These are phyloP conservation scores for Calonectria pteridis DNA, from an alignment of 2,329 filamentous ascomycete genomes.

Conservation along the genomic window DNA sequence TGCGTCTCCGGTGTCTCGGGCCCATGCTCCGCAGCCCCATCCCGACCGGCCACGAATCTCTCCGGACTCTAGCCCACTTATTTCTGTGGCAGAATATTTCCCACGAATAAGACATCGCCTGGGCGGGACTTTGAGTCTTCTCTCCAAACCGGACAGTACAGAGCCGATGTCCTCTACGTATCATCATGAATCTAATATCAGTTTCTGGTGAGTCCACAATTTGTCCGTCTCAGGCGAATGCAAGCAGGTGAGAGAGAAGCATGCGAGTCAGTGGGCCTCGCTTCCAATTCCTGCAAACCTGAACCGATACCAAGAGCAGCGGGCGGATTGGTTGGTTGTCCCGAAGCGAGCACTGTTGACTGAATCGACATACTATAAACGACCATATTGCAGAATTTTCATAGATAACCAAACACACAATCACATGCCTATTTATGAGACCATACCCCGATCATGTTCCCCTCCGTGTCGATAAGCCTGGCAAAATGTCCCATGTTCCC, in stretches of 20 bases:
- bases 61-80: conserved; percentile 16
- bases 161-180: conserved; percentile 13
- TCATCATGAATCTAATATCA: conserved; percentile 23
- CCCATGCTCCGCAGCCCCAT: conserved; percentile 22
- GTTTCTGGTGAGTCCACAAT: conserved; percentile 18
- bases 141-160: conserved; percentile 20
- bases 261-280: not conserved
- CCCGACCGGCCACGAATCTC: conserved; percentile 17
- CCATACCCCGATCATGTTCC: conserved; percentile 53
- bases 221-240: conserved; percentile 9
- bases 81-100: conserved; percentile 19
- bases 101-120: conserved; percentile 21
- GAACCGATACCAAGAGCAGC: not conserved
- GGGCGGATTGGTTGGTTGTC: not conserved
- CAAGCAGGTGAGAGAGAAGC: conserved; percentile 13
- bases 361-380: not conserved
- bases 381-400: not conserved
- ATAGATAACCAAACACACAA: not conserved
- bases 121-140: not conserved
- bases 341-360: not conserved
- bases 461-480: conserved; percentile 53
- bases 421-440: conserved; percentile 42
- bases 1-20: conserved; percentile 24
- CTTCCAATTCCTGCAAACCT: not conserved
- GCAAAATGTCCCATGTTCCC: conserved; percentile 51